phyloP scores from a whole-genome alignment of 176 grass and related monocot genomes.

The Paspalum vaginatum region DNA sequence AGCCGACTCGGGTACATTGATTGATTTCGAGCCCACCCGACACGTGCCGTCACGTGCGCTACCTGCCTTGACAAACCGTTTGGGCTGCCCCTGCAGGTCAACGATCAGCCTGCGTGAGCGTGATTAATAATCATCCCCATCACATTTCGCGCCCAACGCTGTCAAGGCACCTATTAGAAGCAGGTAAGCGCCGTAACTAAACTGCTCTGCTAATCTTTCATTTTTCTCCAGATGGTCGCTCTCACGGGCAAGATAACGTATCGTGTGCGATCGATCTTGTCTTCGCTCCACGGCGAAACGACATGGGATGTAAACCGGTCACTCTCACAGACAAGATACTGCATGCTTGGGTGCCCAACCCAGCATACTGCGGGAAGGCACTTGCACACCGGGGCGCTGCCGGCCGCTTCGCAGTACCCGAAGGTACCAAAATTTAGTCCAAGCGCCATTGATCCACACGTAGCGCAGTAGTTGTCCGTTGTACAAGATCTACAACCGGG shows the following conservation, averaged over 20 bases:
- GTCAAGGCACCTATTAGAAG: not conserved
- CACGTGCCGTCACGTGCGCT: slow-evolving; percentile 40
- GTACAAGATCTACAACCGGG: too few species aligned
- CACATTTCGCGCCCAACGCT: not conserved
- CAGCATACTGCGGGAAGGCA: too few species aligned
- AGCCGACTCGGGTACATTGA: not conserved
- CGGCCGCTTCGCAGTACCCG: too few species aligned
- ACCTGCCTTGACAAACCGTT: not conserved
- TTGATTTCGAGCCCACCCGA: not conserved
- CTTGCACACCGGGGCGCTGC: too few species aligned
- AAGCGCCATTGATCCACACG: too few species aligned
- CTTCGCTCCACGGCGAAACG: not conserved
- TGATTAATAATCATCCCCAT: not conserved
- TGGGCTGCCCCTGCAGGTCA: not conserved
- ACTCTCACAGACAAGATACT: too few species aligned
- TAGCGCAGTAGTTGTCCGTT: too few species aligned
- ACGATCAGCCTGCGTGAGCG: not conserved
- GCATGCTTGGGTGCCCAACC: too few species aligned
- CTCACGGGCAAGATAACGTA: slow-evolving; percentile 1
- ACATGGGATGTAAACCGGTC: not conserved
- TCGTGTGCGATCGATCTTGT: not conserved
- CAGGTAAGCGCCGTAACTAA: not conserved
- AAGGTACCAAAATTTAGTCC: too few species aligned
- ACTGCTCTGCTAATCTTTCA: too few species aligned
- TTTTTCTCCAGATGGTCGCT: not conserved